Percentiles rank a stretch among this genome's conserved stretches.
phyloP scores from a whole-genome alignment of 106 monocot genomes.

The Posidonia australis region DNA sequence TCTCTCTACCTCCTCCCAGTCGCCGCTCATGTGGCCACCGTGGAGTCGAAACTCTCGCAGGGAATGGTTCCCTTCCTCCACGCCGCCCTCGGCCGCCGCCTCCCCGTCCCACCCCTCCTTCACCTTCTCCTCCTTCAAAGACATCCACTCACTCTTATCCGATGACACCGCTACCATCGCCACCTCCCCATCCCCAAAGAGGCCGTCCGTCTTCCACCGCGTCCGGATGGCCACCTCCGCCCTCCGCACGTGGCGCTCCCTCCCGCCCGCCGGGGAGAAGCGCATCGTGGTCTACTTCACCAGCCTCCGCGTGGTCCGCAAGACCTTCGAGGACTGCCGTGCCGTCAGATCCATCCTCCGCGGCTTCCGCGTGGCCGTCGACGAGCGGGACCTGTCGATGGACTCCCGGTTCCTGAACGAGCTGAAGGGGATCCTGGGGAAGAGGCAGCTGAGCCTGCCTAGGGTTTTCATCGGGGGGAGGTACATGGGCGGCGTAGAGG shows the following conservation, averaged over 20 bases:
- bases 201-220: conserved; percentile 14
- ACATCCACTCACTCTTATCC: conserved; percentile 2
- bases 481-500: conserved; percentile 15
- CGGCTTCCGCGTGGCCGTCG: conserved; percentile 12
- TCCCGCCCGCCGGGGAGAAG: conserved; percentile 8
- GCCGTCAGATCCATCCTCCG: conserved; percentile 15
- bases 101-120: not conserved
- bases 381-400: conserved; percentile 17
- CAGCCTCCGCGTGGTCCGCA: conserved; percentile 13
- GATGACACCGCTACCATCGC: not conserved
- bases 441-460: conserved; percentile 4
- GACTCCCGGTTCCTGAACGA: conserved; percentile 8
- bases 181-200: not conserved
- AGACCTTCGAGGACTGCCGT: conserved; percentile 19
- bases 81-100: not conserved
- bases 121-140: conserved; percentile 3
- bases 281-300: conserved; percentile 17
- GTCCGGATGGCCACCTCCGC: conserved; percentile 11
- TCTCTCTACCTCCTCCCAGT: not conserved
- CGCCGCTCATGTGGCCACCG: not conserved
- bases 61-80: not conserved
- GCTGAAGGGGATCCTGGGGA: conserved; percentile 11
- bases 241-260: conserved; percentile 7
- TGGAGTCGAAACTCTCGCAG: not conserved
- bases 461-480: conserved; percentile 17